Evolutionary conservation across 257 asterid species (phyloP).

Genomic region (Orobanche coerulescens): DNA sequence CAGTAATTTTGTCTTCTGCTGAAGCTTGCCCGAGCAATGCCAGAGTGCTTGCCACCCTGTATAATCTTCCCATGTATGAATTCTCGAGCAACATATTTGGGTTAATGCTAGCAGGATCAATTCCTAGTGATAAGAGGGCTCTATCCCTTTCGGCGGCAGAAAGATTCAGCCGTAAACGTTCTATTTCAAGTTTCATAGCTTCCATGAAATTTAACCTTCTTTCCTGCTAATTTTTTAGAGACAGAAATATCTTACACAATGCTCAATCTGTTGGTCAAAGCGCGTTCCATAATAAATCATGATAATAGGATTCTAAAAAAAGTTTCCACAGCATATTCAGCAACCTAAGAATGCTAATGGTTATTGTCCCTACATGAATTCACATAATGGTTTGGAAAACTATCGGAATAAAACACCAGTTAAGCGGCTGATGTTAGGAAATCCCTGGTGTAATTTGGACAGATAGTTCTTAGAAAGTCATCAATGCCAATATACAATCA

Average conservation of each 20-base stretch:
- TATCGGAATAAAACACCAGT: not conserved
- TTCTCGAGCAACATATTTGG: conserved; percentile 70
- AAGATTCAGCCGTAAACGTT: conserved; percentile 69
- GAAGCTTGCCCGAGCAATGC: conserved; percentile 82
- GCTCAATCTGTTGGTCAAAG: conserved; percentile 7
- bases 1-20: conserved; percentile 72
- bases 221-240: conserved; percentile 46
- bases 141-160: conserved; percentile 98
- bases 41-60: conserved; percentile 54
- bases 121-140: conserved; percentile 75
- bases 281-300: conserved; percentile 2
- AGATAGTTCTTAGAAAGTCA: not conserved
- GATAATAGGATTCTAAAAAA: not conserved
- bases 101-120: conserved; percentile 92
- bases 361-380: conserved; percentile 8
- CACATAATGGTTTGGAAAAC: not conserved
- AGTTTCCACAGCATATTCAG: conserved; percentile 1
- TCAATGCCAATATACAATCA: not conserved
- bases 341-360: not conserved
- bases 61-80: conserved; percentile 64
- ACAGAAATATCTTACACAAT: conserved; percentile 15
- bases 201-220: conserved; percentile 60
- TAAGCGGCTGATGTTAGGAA: not conserved
- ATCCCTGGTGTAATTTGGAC: not conserved
- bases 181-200: conserved; percentile 90